Percentiles rank a stretch among this genome's conserved stretches.
Evolutionary conservation across 1,284 basidiomycete species (phyloP).

Genomic region (Cutaneotrichosporon curvatum): DNA sequence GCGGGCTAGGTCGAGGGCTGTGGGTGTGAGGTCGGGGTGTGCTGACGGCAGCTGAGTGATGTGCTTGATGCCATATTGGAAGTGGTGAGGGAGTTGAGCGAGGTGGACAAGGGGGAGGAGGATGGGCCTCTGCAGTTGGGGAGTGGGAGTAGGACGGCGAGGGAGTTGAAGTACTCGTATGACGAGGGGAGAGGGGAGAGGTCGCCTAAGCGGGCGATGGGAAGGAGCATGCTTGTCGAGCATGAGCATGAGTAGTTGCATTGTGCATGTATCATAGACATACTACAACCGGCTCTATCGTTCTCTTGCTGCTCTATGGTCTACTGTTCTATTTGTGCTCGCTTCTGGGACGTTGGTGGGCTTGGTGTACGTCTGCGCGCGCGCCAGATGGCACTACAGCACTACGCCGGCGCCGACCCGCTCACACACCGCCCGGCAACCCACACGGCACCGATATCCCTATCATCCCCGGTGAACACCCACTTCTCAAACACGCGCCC

Average conservation of each 20-base stretch:
- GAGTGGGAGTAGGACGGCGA: too few relatives aligned
- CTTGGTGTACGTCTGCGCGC: too few relatives aligned
- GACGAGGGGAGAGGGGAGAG: too few relatives aligned
- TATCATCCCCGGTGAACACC: slow-evolving; percentile 69
- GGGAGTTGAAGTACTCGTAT: not conserved
- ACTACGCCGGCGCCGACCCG: not conserved
- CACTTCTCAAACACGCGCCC: slow-evolving; percentile 31
- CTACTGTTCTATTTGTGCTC: too few relatives aligned
- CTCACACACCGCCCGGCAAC: slow-evolving; percentile 47
- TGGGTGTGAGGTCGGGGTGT: slow-evolving; percentile 1
- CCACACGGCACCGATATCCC: slow-evolving; percentile 77
- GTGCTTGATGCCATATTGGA: slow-evolving; percentile 20
- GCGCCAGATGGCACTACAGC: too few relatives aligned
- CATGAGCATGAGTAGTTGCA: too few relatives aligned
- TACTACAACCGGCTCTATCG: too few relatives aligned
- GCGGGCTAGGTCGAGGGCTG: slow-evolving; percentile 13
- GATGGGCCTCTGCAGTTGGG: not conserved
- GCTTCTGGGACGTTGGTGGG: too few relatives aligned
- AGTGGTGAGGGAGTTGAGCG: slow-evolving; percentile 9
- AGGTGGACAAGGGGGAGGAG: slow-evolving; percentile 3
- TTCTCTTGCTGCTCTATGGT: too few relatives aligned
- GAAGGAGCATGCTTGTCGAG: slow-evolving; percentile 14
- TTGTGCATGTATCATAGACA: too few relatives aligned
- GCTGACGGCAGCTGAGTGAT: slow-evolving; percentile 19
- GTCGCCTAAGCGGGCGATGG: slow-evolving; percentile 11